Base-by-base conservation (phyloP, 2,329 filamentous ascomycete species). In the Aureobasidium sp. region DNA sequence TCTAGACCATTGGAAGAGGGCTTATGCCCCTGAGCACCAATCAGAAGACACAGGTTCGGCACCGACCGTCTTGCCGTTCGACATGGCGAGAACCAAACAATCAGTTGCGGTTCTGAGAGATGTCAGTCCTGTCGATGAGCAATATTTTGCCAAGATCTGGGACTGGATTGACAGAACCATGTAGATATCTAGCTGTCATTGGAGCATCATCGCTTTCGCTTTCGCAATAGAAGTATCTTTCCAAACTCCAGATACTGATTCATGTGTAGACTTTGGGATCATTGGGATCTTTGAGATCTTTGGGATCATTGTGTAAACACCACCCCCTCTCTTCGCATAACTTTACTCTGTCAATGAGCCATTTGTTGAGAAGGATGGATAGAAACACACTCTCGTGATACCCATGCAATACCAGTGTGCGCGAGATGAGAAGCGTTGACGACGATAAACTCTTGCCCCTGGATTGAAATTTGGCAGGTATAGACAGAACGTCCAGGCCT, bases 1-100 rank as follows among this genome's bases (percentile, higher is more conserved):
- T 46, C 64, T 82, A 31, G 76, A 76, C 5, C 68, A 80, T 35
- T 84, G 80, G 81, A 77, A 75, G 64, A 69, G 71, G 55, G 71
- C 70, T 4, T 80, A 78, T 66, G 67, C 59, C 50, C 55, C 61
- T 47, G 50, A 60, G 23, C 59, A 55, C 38, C 33, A 45, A 47
- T 60, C 60, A 13, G 50, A 51, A 13, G 62, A 57, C 6, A 38
- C 55, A 8, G 29, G 21, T 29, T 60, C 60, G 25, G 55, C 31
- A 23, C 42, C 55, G 55, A 38, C 42, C 33, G 33, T 58, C 23
- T 40, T 47, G 31, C 62, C 64, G 15, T 78, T 79, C 60, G 72
- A 71, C 4, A 70, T 73, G 60, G 54, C 45, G 11, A 65, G 68
- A 42, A 74, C 74, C 10, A 69, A 68, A 58, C 65, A 65, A 23